Conservation (phyloP, 2,329 filamentous ascomycete genomes). For the Dothiorella sarmentorum region DNA sequence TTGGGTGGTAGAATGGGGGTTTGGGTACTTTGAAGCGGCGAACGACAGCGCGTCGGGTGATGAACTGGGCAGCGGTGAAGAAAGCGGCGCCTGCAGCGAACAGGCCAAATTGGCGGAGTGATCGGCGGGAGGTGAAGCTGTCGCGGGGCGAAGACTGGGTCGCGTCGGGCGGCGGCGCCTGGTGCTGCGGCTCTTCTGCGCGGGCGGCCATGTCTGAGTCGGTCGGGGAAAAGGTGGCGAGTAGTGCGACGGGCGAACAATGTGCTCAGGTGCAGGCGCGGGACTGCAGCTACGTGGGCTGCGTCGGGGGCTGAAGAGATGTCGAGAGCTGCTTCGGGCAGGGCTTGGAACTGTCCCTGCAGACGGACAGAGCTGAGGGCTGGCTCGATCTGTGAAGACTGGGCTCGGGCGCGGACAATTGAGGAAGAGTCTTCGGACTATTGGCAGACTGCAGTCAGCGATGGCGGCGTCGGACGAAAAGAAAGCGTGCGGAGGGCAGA, state of each 20-base stretch:
- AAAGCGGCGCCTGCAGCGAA: slow-evolving; percentile 74
- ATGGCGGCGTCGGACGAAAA: slow-evolving; percentile 5
- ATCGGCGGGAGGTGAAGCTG: slow-evolving; percentile 46
- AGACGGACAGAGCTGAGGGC: not conserved
- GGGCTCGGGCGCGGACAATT: not conserved
- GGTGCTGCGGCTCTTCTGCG: slow-evolving; percentile 15
- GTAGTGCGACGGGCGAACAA: not conserved
- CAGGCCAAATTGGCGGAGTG: slow-evolving; percentile 62
- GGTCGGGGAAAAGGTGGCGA: not conserved
- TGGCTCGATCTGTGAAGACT: not conserved
- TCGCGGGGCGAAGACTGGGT: slow-evolving; percentile 20
- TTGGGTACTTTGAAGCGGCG: slow-evolving; percentile 59
- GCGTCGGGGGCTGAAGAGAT: not conserved
- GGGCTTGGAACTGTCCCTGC: not conserved
- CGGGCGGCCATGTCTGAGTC: not conserved
- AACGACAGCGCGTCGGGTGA: slow-evolving; percentile 61
- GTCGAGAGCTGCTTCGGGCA: not conserved
- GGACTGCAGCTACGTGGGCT: not conserved
- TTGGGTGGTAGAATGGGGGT: slow-evolving; percentile 70
- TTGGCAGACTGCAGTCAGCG: slow-evolving; percentile 10
- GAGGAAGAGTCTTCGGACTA: not conserved
- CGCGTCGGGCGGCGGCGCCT: slow-evolving; percentile 19
- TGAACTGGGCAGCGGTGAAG: slow-evolving; percentile 65
- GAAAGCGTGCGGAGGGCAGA: slow-evolving; percentile 1
- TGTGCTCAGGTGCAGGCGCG: not conserved